Percentiles rank a stretch among this genome's conserved stretches.
Conservation (phyloP, 306 rosid species). For the Castanea sativa region DNA sequence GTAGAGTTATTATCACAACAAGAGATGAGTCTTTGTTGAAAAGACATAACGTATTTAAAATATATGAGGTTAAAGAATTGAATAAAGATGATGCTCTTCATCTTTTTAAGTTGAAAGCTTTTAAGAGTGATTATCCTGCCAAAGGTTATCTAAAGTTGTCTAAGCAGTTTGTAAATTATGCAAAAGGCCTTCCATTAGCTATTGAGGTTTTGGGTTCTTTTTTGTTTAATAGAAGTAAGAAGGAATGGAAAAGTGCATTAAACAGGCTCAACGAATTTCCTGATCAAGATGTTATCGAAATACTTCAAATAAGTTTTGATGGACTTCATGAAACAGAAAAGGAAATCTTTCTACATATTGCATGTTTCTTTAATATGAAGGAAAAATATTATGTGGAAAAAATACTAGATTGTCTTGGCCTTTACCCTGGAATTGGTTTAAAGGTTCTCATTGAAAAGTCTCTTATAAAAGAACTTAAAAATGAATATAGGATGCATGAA, state of each 20-base stretch:
- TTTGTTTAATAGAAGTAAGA: conserved; percentile 21
- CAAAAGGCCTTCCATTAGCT: conserved; percentile 43
- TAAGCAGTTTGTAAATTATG: conserved; percentile 16
- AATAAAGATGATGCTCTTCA: conserved; percentile 25
- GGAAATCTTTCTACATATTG: neutral
- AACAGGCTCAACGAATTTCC: conserved; percentile 15
- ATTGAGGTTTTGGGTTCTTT: conserved; percentile 24
- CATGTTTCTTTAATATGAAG: conserved; percentile 48
- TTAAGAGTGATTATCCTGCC: conserved; percentile 21
- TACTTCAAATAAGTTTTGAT: conserved; percentile 38
- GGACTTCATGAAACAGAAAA: conserved; percentile 17
- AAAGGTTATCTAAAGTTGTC: conserved; percentile 27
- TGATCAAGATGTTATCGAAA: conserved; percentile 1
- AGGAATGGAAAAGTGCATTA: conserved; percentile 32
- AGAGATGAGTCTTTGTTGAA: conserved; percentile 19
- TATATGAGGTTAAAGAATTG: neutral
- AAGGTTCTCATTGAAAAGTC: conserved; percentile 38
- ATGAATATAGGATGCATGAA: no score
- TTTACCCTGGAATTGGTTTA: conserved; percentile 26
- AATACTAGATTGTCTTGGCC: conserved; percentile 26
- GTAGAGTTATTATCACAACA: neutral
- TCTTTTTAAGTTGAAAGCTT: conserved; percentile 31
- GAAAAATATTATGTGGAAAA: conserved; percentile 18
- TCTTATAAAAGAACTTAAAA: neutral
- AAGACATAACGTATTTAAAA: conserved; percentile 18